Conservation (phyloP, 2,329 filamentous ascomycete species). For the Xylariaceae sp. region DNA sequence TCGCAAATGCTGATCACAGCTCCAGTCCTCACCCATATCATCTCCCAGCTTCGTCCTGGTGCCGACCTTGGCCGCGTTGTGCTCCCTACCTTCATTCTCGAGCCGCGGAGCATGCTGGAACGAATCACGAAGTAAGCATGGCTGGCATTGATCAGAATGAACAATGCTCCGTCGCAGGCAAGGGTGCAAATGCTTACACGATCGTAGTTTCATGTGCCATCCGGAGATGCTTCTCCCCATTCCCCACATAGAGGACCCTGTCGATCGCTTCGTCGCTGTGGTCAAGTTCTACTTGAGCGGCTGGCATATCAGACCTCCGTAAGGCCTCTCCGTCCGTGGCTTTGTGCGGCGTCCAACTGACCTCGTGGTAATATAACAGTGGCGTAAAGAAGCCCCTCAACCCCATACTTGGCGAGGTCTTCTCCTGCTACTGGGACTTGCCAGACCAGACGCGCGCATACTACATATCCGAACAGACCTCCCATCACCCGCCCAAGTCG, state of each 20-base stretch:
- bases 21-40: slow-evolving; percentile 90
- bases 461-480: slow-evolving; percentile 97
- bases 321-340: slow-evolving; percentile 39
- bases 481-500: slow-evolving; percentile 95
- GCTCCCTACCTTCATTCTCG: slow-evolving; percentile 94
- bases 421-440: slow-evolving; percentile 94
- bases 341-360: slow-evolving; percentile 10
- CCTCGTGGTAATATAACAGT: slow-evolving; percentile 42
- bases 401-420: slow-evolving; percentile 90
- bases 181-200: slow-evolving; percentile 14
- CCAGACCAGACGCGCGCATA: slow-evolving; percentile 80
- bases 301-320: slow-evolving; percentile 98
- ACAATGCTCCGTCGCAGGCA: neutral
- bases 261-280: slow-evolving; percentile 86
- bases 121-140: slow-evolving; percentile 87
- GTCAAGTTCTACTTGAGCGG: slow-evolving; percentile 98
- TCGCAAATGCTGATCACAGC: slow-evolving; percentile 17
- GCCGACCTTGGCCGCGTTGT: slow-evolving; percentile 93
- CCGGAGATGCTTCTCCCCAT: slow-evolving; percentile 92
- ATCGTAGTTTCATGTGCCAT: slow-evolving; percentile 91
- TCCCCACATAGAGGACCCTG: slow-evolving; percentile 79
- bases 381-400: slow-evolving; percentile 98
- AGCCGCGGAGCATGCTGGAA: slow-evolving; percentile 96
- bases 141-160: neutral
- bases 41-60: slow-evolving; percentile 91